Conservation (phyloP, 495 filamentous ascomycete species). For the Hypoxylon rickii region DNA sequence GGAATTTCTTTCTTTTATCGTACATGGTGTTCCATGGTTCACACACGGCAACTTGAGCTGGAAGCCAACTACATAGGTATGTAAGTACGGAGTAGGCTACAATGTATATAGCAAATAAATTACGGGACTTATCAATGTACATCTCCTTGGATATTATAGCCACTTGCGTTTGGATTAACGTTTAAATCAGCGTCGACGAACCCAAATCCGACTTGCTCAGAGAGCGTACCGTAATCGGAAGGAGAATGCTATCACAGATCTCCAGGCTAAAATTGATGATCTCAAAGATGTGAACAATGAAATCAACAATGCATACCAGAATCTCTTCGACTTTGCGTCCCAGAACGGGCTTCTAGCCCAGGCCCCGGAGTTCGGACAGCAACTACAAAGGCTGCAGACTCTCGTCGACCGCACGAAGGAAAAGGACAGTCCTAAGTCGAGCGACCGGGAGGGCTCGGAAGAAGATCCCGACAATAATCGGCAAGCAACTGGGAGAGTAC, state of each 20-base stretch:
- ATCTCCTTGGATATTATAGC: no score
- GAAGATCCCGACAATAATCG: constrained; percentile 14
- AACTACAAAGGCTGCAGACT: constrained; percentile 43
- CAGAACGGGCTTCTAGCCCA: constrained; percentile 54
- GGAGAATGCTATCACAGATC: constrained; percentile 75
- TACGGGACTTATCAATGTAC: background rate
- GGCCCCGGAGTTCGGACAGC: constrained; percentile 56
- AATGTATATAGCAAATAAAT: no score
- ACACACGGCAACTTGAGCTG: no score
- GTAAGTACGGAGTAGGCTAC: no score
- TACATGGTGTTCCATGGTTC: no score
- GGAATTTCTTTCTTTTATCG: constrained; percentile 2
- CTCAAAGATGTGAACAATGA: constrained; percentile 70
- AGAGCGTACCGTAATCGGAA: constrained; percentile 83
- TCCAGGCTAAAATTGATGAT: constrained; percentile 68
- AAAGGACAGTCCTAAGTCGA: constrained; percentile 23
- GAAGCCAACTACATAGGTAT: no score
- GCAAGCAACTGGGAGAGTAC: background rate
- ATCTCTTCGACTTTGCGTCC: constrained; percentile 65
- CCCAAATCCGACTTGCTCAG: constrained; percentile 87
- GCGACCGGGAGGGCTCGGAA: constrained; percentile 16
- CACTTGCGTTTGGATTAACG: constrained; percentile 18
- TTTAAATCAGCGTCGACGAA: constrained; percentile 69
- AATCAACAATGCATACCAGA: constrained; percentile 73
- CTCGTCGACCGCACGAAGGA: constrained; percentile 40